phyloP scores from a whole-genome alignment of 768 basidiomycete species.

The Auriscalpium orientale region DNA sequence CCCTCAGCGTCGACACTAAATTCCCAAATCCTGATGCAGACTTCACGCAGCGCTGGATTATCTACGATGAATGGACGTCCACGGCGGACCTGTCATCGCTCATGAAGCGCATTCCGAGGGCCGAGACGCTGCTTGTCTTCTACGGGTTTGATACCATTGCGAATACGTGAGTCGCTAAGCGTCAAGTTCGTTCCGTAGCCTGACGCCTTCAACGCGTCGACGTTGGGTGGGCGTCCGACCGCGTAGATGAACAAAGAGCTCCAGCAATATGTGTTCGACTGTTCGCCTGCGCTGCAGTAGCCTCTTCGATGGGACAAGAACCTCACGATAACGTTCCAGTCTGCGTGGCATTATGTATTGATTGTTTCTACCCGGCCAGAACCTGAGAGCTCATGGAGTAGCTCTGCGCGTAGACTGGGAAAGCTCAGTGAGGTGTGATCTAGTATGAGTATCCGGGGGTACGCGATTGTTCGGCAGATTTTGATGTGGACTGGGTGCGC shows the following conservation, averaged over 20 bases:
- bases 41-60: constrained; percentile 48
- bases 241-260: constrained; percentile 56
- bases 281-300: constrained; percentile 33
- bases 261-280: constrained; percentile 45
- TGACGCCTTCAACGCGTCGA: constrained; percentile 23
- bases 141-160: constrained; percentile 53
- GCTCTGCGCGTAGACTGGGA: not conserved
- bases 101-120: constrained; percentile 18
- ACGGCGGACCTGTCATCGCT: constrained; percentile 45
- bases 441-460: constrained; percentile 46
- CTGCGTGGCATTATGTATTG: constrained; percentile 44
- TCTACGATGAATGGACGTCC: constrained; percentile 52
- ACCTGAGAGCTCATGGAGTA: constrained; percentile 27
- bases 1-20: not conserved
- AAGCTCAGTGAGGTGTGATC: not conserved
- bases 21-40: constrained; percentile 25
- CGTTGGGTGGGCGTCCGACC: constrained; percentile 41
- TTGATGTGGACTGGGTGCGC: constrained; percentile 55
- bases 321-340: constrained; percentile 44
- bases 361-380: constrained; percentile 46
- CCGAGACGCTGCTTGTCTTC: constrained; percentile 40
- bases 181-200: not conserved
- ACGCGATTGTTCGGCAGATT: constrained; percentile 50
- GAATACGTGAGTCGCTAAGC: constrained; percentile 32
- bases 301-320: constrained; percentile 30